Evolutionary conservation across 352 stramenopile species (phyloP).

Genomic region (Phytopythium chamaehyphon): DNA sequence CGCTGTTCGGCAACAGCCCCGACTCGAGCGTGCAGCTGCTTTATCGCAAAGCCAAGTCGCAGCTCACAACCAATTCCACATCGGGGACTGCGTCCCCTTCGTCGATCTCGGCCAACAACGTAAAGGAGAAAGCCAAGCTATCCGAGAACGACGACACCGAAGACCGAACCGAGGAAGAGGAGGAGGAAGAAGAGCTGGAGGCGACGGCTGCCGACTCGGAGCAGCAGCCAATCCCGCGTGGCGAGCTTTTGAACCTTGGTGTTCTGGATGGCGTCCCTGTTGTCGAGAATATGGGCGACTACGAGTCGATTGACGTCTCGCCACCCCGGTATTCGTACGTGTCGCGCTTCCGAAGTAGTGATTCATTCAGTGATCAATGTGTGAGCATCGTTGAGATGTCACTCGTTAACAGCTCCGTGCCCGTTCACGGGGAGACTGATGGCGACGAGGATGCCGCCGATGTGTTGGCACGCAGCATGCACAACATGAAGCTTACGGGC

Average conservation of each 20-base stretch:
- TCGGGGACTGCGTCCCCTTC: not conserved
- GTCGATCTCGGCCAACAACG: not conserved
- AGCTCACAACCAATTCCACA: conserved; percentile 12
- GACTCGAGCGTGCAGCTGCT: conserved; percentile 76
- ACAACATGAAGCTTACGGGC: conserved; percentile 45
- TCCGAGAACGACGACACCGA: not conserved
- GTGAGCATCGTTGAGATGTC: conserved; percentile 79
- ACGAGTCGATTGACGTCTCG: conserved; percentile 69
- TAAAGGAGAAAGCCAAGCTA: conserved; percentile 1
- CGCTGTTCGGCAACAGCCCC: conserved; percentile 79
- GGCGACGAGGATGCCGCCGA: conserved; percentile 32
- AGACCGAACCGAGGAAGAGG: not conserved
- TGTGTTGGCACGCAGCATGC: conserved; percentile 32
- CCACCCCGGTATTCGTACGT: conserved; percentile 77
- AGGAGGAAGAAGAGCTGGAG: conserved; percentile 22
- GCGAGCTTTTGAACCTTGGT: conserved; percentile 56
- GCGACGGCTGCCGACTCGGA: conserved; percentile 5
- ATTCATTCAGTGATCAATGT: conserved; percentile 82
- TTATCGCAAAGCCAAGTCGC: conserved; percentile 45
- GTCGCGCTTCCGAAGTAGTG: conserved; percentile 71
- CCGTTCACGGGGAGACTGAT: not conserved
- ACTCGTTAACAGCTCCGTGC: conserved; percentile 33
- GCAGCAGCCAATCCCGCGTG: conserved; percentile 25
- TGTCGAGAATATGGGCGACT: conserved; percentile 60
- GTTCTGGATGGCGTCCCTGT: conserved; percentile 61